Base-by-base conservation (phyloP, 2,329 filamentous ascomycete genomes). In the Colletotrichum gloeosporioides region DNA sequence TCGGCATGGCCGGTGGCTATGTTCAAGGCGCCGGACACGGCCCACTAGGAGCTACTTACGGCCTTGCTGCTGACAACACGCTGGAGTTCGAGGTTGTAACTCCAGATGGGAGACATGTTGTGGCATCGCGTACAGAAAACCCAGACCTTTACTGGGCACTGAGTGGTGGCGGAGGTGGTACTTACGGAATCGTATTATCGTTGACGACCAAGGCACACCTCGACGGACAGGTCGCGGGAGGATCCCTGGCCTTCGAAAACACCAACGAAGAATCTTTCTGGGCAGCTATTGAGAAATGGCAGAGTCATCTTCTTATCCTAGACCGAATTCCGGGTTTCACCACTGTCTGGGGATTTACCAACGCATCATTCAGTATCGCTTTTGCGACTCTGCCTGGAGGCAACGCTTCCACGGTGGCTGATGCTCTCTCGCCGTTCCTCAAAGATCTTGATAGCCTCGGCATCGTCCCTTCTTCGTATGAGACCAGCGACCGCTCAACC, bases 141-240 rank as follows among this genome's bases (percentile, higher is more conserved):
- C 61, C 82, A 0, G 90, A 92, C 68, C 83, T 92, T 2, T 91
- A 88, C 81, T 92, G 89, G 89, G 90, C 90, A 4, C 80, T 91
- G 6, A 83, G 83, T 63, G 89, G 89, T 12, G 89, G 90, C 8
- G 89, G 90, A 3, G 86, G 84, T 13, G 89, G 89, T 3, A 90
- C 85, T 3, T 92, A 87, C 76, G 90, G 85, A 2, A 83, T 92
- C 2, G 87, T 91, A 6, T 80, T 86, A 15, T 49, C n/a, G 2
- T 31, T 67, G 1, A 67, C 64, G 16, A 67, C 64, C 18, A 67
- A 55, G 27, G 22, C 31, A 13, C 12, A 22, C 57, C 15, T 18
- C 16, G 34, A 63, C 12, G 55, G 44, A 32, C 55, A 0, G 84
- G 88, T 6, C 84, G 86, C 2, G 88, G 86, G 3, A 44, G 34